Evolutionary conservation across 345 rosid genomes (phyloP).

Genomic region (Arabidopsis arenosa): DNA sequence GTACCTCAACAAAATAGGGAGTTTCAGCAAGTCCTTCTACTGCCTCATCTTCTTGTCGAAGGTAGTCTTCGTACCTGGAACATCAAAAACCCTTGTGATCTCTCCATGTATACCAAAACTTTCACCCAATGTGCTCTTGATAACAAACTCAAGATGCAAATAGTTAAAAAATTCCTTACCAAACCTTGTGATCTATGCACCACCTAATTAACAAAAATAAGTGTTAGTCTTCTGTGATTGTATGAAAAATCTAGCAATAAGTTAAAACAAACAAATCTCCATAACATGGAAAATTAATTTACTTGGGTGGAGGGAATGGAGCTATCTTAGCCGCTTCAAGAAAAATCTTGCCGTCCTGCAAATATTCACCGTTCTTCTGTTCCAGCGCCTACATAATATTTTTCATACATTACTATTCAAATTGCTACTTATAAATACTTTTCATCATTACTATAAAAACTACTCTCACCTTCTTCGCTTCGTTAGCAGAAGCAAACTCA

Average conservation of each 20-base stretch:
- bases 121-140: background rate
- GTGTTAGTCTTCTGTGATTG: background rate
- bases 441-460: background rate
- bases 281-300: background rate
- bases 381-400: no score
- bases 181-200: background rate
- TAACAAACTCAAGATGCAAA: background rate
- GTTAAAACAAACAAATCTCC: background rate
- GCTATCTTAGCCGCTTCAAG: background rate
- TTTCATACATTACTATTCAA: background rate
- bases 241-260: no score
- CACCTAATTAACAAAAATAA: background rate
- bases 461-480: background rate
- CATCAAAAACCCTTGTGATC: background rate
- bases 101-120: background rate
- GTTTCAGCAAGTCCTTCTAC: background rate
- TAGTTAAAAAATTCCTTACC: conserved; percentile 11
- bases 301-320: background rate
- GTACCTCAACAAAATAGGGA: background rate
- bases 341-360: background rate
- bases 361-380: no score
- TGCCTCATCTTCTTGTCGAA: conserved; percentile 5
- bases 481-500: background rate
- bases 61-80: background rate
- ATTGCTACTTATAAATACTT: background rate